phyloP scores from a whole-genome alignment of 306 rosid genomes.

The Alnus rubra region DNA sequence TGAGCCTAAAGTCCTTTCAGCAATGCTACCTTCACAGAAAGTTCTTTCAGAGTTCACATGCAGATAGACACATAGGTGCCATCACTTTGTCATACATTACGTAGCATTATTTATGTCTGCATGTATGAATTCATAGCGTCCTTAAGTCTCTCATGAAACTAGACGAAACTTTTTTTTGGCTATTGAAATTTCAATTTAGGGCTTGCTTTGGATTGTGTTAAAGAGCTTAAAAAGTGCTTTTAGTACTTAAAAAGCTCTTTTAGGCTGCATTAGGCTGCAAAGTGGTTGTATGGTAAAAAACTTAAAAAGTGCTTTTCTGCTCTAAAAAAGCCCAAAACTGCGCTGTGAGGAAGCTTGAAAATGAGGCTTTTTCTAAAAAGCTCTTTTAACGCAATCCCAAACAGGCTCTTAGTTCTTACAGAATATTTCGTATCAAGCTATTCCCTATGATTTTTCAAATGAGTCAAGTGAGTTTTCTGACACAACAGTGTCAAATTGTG shows the following conservation, averaged over 20 bases:
- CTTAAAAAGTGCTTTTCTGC: too few relatives aligned
- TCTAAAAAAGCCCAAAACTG: too few relatives aligned
- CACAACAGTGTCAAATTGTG: background rate
- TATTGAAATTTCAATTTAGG: too few relatives aligned
- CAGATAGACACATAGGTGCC: background rate
- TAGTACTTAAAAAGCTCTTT: too few relatives aligned
- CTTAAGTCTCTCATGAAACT: background rate
- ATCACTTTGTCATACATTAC: background rate
- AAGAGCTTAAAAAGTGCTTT: too few relatives aligned
- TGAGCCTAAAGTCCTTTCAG: background rate
- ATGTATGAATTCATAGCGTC: background rate
- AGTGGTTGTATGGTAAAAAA: too few relatives aligned
- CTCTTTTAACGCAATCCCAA: too few relatives aligned
- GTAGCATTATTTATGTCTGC: background rate
- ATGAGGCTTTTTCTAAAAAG: too few relatives aligned
- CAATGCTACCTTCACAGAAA: slow-evolving; percentile 6
- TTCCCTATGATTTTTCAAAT: background rate
- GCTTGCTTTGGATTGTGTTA: too few relatives aligned
- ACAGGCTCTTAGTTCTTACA: too few relatives aligned
- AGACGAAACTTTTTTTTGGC: background rate
- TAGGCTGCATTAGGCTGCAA: too few relatives aligned
- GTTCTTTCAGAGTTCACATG: background rate
- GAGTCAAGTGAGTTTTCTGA: background rate
- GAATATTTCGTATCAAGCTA: background rate
- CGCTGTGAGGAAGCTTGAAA: too few relatives aligned